phyloP scores from a whole-genome alignment of 169 alveolate genomes.

The Eimeria tenella region DNA sequence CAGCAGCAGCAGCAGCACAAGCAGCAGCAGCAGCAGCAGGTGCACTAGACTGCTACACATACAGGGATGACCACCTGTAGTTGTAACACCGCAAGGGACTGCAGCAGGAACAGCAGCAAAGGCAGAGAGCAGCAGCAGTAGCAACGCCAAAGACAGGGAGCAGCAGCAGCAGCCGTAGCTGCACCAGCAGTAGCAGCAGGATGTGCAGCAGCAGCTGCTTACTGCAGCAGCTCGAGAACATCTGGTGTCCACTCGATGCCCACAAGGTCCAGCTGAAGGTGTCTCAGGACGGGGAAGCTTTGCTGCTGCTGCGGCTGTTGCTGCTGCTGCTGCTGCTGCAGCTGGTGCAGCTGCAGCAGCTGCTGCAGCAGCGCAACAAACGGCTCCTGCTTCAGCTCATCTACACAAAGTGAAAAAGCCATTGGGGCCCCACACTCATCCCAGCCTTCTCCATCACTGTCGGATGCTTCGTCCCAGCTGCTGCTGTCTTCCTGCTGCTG shows the following conservation, averaged over 20 bases:
- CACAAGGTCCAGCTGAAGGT: conserved; percentile 30
- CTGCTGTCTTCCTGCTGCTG: neutral
- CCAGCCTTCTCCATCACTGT: neutral
- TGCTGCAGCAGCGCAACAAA: conserved; percentile 27
- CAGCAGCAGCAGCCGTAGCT: conserved; percentile 16
- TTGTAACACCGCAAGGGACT: neutral
- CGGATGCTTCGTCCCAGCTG: neutral
- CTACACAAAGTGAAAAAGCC: neutral
- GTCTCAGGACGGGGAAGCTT: neutral
- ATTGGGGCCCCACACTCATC: neutral
- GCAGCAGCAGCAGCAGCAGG: neutral
- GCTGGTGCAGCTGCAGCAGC: neutral
- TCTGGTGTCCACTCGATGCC: conserved; percentile 50
- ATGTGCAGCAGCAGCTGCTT: neutral
- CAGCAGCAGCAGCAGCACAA: neutral
- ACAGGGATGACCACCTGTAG: too few species aligned
- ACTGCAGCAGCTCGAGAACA: conserved; percentile 21
- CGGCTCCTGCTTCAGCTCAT: conserved; percentile 10
- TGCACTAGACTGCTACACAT: neutral
- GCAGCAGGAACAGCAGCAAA: neutral
- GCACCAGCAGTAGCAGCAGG: neutral
- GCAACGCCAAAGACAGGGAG: neutral
- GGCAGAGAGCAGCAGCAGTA: neutral
- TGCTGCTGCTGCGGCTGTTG: neutral
- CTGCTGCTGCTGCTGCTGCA: neutral